Evolutionary conservation across 2,329 filamentous ascomycete genomes (phyloP).

Genomic region (Ophiostoma ulmi): DNA sequence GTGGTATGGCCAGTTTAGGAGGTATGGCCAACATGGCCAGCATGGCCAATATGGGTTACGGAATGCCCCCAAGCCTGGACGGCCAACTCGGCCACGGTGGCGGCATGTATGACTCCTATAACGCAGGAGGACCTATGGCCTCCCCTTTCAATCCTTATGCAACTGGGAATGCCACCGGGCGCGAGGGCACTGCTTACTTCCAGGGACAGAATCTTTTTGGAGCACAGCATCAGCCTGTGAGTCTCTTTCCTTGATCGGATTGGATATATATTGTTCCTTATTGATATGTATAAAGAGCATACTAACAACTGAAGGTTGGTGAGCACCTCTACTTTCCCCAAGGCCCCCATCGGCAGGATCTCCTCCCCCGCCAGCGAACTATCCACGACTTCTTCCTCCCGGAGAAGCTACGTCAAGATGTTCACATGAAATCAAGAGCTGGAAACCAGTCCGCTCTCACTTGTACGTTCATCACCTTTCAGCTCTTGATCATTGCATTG

Average conservation of each 20-base stretch:
- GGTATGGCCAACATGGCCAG: constrained; percentile 37
- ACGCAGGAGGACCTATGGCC: constrained; percentile 3
- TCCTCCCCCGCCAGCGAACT: constrained; percentile 78
- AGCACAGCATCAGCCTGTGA: constrained; percentile 56
- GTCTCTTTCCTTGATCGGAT: constrained; percentile 27
- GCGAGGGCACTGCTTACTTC: constrained; percentile 61
- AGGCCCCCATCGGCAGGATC: constrained; percentile 73
- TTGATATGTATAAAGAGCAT: too few species aligned
- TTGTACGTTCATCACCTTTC: constrained; percentile 12
- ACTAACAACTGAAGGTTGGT: constrained; percentile 54
- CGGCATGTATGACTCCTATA: constrained; percentile 23
- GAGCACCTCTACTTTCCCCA: constrained; percentile 91
- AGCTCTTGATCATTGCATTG: neutral
- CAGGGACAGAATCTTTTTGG: constrained; percentile 50
- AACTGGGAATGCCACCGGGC: constrained; percentile 55
- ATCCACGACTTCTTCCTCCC: constrained; percentile 89
- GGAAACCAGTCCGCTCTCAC: constrained; percentile 76
- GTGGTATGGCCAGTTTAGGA: constrained; percentile 7
- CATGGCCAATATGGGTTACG: constrained; percentile 15
- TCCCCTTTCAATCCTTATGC: constrained; percentile 68
- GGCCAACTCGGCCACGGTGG: constrained; percentile 18
- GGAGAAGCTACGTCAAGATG: constrained; percentile 77
- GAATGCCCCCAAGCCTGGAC: constrained; percentile 17
- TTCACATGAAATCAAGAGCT: constrained; percentile 84
- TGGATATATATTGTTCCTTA: too few species aligned